phyloP scores from a whole-genome alignment of 306 rosid genomes.

The Vachellia collinsii region DNA sequence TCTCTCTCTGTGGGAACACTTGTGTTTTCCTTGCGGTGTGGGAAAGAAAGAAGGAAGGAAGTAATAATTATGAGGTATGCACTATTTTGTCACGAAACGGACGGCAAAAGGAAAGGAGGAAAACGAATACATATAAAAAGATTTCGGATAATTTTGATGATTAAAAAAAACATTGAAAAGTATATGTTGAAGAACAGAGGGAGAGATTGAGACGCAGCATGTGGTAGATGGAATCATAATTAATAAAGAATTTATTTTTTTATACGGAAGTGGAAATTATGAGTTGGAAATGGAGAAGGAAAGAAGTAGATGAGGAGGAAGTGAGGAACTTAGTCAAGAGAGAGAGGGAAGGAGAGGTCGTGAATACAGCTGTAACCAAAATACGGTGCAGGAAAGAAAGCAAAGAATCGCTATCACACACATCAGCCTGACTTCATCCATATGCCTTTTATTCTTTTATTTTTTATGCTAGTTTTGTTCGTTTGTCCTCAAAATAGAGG shows the following conservation, averaged over 20 bases:
- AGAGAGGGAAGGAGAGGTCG: constrained; percentile 30
- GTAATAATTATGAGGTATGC: constrained; percentile 19
- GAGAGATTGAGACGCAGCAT: background rate
- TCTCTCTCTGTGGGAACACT: constrained; percentile 2
- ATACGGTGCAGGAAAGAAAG: constrained; percentile 29
- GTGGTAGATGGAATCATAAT: constrained; percentile 28
- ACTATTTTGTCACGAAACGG: constrained; percentile 45
- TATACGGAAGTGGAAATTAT: constrained; percentile 27
- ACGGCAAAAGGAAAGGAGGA: constrained; percentile 29
- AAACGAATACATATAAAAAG: constrained; percentile 27
- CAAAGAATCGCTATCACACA: constrained; percentile 42
- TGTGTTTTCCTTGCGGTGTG: constrained; percentile 10
- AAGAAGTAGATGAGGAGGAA: constrained; percentile 4
- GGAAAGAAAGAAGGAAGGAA: constrained; percentile 2
- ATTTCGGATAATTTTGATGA: background rate
- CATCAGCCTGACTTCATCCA: constrained; percentile 48
- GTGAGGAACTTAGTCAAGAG: background rate
- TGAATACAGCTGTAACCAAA: constrained; percentile 81
- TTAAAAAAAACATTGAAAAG: background rate
- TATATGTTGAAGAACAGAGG: background rate
- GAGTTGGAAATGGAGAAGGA: constrained; percentile 1
- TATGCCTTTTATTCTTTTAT: background rate
- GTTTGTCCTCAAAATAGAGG: too few species aligned
- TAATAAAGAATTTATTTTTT: background rate
- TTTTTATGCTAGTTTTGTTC: too few species aligned